Percentiles rank a stretch among this genome's conserved stretches.
These are phyloP conservation scores for Yarrowia divulgata DNA, from an alignment of 805 yeast species.

Conservation along the genomic window DNA sequence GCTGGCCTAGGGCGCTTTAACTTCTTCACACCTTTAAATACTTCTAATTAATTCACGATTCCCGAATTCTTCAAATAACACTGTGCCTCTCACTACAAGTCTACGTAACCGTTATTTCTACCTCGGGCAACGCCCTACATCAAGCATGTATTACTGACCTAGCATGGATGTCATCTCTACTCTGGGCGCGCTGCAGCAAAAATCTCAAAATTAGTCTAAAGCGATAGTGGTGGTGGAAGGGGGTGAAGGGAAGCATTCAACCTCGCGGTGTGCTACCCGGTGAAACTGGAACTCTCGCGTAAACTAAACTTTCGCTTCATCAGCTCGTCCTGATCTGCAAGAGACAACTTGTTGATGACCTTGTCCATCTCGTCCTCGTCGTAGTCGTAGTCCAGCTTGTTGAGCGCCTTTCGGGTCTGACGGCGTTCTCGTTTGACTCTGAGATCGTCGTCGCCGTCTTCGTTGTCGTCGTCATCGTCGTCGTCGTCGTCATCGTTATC, in stretches of 20 bases:
- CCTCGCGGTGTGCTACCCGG: conserved; percentile 12
- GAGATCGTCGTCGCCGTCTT: conserved; percentile 45
- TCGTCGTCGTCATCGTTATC: conserved; percentile 46
- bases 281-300: conserved; percentile 34
- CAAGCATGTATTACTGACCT: conserved; percentile 1
- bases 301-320: conserved; percentile 33
- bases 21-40: not conserved
- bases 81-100: too few relatives aligned
- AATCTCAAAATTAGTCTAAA: conserved; percentile 25
- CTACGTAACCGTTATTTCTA: too few relatives aligned
- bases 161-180: not conserved
- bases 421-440: conserved; percentile 34
- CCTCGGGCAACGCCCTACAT: not conserved
- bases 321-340: conserved; percentile 39
- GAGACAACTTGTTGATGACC: conserved; percentile 36
- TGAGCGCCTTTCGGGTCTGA: conserved; percentile 35
- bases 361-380: conserved; percentile 39
- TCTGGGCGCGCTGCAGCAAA: not conserved
- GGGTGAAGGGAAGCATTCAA: too few relatives aligned
- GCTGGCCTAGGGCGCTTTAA: conserved; percentile 4
- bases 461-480: conserved; percentile 47
- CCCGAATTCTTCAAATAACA: too few relatives aligned
- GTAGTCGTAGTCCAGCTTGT: conserved; percentile 40
- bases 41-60: not conserved
- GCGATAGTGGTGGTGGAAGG: conserved; percentile 7